Percentiles rank a stretch among this genome's conserved stretches.
These are phyloP conservation scores for Wallacemonas collosoma DNA, from an alignment of 208 protist species.

Conservation along the genomic window DNA sequence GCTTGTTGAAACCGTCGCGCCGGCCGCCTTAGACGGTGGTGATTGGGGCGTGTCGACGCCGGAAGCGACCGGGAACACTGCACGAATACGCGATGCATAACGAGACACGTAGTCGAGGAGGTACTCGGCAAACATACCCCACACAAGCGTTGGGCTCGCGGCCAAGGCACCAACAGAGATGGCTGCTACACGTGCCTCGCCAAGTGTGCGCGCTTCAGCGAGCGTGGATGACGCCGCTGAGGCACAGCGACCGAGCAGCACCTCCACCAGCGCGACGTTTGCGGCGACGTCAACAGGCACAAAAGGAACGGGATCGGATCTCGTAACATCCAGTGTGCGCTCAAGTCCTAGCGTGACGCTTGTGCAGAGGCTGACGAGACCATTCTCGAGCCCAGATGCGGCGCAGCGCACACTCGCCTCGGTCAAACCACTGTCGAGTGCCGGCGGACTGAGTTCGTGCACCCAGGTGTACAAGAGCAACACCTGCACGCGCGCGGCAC, in stretches of 20 bases:
- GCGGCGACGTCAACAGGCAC: conserved; percentile 70
- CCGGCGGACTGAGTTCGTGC: conserved; percentile 49
- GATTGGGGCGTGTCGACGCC: conserved; percentile 11
- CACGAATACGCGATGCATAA: conserved; percentile 24
- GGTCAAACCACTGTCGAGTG: conserved; percentile 47
- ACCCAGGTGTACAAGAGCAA: conserved; percentile 30
- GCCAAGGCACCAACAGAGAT: background rate
- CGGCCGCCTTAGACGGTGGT: no score
- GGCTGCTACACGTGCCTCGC: background rate
- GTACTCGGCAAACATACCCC: conserved; percentile 81
- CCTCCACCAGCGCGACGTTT: conserved; percentile 43
- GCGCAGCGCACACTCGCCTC: conserved; percentile 20
- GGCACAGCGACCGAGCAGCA: background rate
- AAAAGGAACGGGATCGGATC: conserved; percentile 38
- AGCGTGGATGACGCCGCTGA: background rate
- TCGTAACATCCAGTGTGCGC: conserved; percentile 40
- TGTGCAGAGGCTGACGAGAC: conserved; percentile 50
- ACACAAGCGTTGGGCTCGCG: conserved; percentile 38
- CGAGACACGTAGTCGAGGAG: conserved; percentile 76
- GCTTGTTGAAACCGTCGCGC: no score
- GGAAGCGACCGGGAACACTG: conserved; percentile 33
- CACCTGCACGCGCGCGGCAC: conserved; percentile 3
- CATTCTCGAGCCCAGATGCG: conserved; percentile 22
- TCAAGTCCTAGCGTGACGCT: conserved; percentile 62
- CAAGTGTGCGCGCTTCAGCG: background rate